Conservation (phyloP, 768 basidiomycete genomes). For the Panellus pusillus region DNA sequence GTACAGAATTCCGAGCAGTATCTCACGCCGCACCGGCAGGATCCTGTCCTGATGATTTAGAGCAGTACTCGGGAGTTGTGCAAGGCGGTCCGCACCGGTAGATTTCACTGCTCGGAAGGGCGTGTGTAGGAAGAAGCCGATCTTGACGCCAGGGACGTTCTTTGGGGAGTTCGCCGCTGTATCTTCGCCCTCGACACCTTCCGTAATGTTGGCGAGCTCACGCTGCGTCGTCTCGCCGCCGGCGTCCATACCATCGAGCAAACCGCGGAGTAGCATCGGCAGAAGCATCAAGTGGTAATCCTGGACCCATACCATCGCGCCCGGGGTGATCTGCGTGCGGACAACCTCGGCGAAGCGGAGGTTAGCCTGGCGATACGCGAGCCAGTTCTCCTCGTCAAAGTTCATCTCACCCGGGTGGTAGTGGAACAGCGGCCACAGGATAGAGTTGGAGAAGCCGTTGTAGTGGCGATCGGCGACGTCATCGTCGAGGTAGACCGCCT, state of each 20-base stretch:
- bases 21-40: constrained; percentile 94
- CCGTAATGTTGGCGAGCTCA: constrained; percentile 69
- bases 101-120: constrained; percentile 97
- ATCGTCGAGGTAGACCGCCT: constrained; percentile 97
- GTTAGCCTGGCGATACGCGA: constrained; percentile 96
- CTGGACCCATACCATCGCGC: constrained; percentile 99
- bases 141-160: constrained; percentile 73
- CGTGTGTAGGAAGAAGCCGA: constrained; percentile 98
- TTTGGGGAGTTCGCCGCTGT: constrained; percentile 34
- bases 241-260: constrained; percentile 70
- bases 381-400: constrained; percentile 98
- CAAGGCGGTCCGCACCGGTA: constrained; percentile 67
- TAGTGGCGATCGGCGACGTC: constrained; percentile 98
- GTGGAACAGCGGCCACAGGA: constrained; percentile 99
- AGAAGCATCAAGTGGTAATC: constrained; percentile 98
- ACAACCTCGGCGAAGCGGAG: constrained; percentile 92
- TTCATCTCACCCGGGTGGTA: constrained; percentile 99
- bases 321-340: constrained; percentile 71
- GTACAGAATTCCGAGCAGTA: constrained; percentile 92
- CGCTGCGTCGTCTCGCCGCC: constrained; percentile 56
- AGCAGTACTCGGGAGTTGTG: background rate
- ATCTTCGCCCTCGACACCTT: constrained; percentile 63
- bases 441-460: constrained; percentile 99
- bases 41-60: constrained; percentile 54
- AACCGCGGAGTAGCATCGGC: constrained; percentile 88